Percentiles rank a stretch among this genome's conserved stretches.
Evolutionary conservation across 768 basidiomycete genomes (phyloP).

Genomic region (Boletus patriciae): DNA sequence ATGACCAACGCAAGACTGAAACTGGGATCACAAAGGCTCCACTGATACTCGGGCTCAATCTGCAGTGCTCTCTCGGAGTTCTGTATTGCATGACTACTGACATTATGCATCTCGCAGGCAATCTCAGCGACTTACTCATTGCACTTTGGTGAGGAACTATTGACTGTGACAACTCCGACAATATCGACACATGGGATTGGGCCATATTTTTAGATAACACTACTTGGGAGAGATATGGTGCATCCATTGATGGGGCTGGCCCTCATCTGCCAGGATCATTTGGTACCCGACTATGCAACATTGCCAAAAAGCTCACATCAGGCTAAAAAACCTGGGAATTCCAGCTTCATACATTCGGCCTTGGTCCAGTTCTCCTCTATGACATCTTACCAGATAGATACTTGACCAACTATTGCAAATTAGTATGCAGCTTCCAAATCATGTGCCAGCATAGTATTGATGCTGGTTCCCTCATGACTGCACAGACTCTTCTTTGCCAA

Average conservation of each 20-base stretch:
- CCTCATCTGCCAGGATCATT: constrained; percentile 19
- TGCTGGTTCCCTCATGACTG: not conserved
- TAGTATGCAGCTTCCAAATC: not conserved
- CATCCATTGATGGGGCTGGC: no score
- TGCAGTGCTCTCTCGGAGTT: not conserved
- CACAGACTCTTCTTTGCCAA: not conserved
- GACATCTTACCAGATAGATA: constrained; percentile 13
- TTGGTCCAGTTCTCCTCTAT: constrained; percentile 18
- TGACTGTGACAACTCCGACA: not conserved
- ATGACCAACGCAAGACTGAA: no score
- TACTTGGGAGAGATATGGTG: no score
- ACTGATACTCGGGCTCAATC: no score
- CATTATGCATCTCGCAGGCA: constrained; percentile 22
- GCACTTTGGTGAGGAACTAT: constrained; percentile 16
- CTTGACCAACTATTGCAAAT: not conserved
- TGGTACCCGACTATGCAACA: constrained; percentile 17
- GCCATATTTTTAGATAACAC: no score
- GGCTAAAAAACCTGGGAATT: constrained; percentile 29
- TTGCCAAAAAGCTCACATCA: constrained; percentile 21
- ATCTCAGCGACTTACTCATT: not conserved
- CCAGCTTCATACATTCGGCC: constrained; percentile 13
- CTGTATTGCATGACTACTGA: constrained; percentile 26
- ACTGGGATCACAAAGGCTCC: no score
- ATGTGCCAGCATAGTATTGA: not conserved
- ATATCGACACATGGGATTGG: no score